Percentiles rank a stretch among this genome's conserved stretches.
Conservation (phyloP, 495 filamentous ascomycete species). For the Tuber aestivum region DNA sequence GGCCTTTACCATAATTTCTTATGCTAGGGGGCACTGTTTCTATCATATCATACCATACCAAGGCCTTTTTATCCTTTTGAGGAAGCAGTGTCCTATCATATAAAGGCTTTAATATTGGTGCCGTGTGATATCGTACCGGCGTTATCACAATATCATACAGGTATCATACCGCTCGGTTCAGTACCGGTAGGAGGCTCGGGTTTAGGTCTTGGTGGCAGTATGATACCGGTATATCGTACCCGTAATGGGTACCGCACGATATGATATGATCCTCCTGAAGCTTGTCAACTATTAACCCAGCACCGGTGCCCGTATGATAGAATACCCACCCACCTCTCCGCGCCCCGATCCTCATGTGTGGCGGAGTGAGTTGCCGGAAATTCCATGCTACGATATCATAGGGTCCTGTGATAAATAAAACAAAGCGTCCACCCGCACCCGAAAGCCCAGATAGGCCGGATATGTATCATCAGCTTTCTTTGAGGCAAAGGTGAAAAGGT, state of each 20-base stretch:
- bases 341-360: constrained; percentile 16
- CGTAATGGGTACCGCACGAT: no score
- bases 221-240: no score
- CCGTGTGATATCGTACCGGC: no score
- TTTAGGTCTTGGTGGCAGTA: not conserved
- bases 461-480: not conserved
- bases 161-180: not conserved
- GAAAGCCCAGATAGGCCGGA: not conserved
- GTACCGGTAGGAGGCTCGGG: not conserved
- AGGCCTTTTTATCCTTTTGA: no score
- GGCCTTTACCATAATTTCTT: no score
- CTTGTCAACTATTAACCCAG: not conserved
- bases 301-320: not conserved
- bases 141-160: no score
- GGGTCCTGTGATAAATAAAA: no score
- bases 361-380: not conserved
- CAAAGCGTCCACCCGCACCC: not conserved
- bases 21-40: no score
- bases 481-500: not conserved
- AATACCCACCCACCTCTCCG: constrained; percentile 5
- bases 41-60: no score
- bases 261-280: not conserved
- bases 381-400: no score
- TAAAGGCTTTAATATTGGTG: no score
- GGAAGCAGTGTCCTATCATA: no score